These are phyloP conservation scores for Lepidium africanum DNA, from an alignment of 345 rosid genomes.

Conservation along the genomic window DNA sequence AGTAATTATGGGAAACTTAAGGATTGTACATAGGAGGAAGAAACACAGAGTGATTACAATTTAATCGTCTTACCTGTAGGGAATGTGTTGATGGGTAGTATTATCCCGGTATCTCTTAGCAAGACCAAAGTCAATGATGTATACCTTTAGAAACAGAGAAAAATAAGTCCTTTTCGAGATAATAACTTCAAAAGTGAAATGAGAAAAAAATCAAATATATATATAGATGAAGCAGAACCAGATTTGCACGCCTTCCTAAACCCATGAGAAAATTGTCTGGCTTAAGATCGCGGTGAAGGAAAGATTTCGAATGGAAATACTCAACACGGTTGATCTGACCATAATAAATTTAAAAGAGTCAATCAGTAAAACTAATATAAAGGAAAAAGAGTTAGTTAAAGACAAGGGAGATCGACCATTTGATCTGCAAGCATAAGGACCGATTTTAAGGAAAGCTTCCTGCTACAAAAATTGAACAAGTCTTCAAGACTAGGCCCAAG, in stretches of 20 bases:
- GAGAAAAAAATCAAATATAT: not conserved
- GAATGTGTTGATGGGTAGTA: conserved; percentile 80
- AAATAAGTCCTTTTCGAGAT: not conserved
- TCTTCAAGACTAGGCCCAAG: conserved; percentile 99
- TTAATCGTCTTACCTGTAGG: conserved; percentile 52
- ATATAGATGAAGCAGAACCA: conserved; percentile 35
- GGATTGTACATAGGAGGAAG: not conserved
- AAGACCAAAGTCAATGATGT: conserved; percentile 83
- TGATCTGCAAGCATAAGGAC: conserved; percentile 99
- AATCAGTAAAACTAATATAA: not conserved
- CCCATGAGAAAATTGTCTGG: conserved; percentile 98
- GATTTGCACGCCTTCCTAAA: conserved; percentile 88
- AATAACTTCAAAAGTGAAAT: not conserved
- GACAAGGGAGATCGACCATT: conserved; percentile 45
- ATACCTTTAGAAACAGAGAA: conserved; percentile 42
- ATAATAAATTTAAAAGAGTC: not conserved
- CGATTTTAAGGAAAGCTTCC: conserved; percentile 88
- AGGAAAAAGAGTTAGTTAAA: not conserved
- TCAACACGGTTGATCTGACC: conserved; percentile 84
- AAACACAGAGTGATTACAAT: not conserved
- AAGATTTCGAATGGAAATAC: conserved; percentile 82
- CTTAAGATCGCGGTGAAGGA: conserved; percentile 94
- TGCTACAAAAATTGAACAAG: conserved; percentile 89
- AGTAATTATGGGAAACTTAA: not conserved
- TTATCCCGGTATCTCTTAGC: conserved; percentile 90